phyloP scores from a whole-genome alignment of 805 yeast species.

The Suhomyces tanzawaensis region DNA sequence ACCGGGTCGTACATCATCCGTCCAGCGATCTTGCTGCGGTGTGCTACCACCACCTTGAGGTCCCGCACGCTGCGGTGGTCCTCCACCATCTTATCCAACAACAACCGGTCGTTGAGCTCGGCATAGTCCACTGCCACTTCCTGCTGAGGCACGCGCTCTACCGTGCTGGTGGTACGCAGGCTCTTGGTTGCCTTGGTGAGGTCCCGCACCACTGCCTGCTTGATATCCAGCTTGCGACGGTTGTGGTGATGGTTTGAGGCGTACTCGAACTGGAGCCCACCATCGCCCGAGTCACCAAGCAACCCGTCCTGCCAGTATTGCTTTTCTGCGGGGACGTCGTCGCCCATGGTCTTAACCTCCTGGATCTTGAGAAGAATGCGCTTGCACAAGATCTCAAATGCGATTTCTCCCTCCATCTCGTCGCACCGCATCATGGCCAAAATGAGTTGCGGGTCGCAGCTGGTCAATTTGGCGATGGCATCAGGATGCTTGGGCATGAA shows the following conservation, averaged over 20 bases:
- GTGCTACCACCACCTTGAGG: slow-evolving; percentile 12
- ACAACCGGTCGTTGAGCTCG: slow-evolving; percentile 7
- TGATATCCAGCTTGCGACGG: not conserved
- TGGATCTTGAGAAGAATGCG: slow-evolving; percentile 13
- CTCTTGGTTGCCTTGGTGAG: not conserved
- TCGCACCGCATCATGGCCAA: slow-evolving; percentile 11
- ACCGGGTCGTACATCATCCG: slow-evolving; percentile 5
- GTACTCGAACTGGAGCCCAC: not conserved
- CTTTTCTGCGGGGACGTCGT: not conserved
- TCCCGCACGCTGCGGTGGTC: slow-evolving; percentile 5
- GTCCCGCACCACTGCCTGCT: not conserved
- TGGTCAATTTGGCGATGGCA: slow-evolving; percentile 5
- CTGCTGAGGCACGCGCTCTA: slow-evolving; percentile 2
- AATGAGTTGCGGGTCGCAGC: slow-evolving; percentile 4
- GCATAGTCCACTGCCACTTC: slow-evolving; percentile 8
- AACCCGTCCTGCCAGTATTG: slow-evolving; percentile 6
- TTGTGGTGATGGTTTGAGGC: not conserved
- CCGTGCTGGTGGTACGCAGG: not conserved
- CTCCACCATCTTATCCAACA: slow-evolving; percentile 9
- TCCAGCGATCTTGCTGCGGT: slow-evolving; percentile 10
- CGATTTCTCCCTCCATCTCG: slow-evolving; percentile 13
- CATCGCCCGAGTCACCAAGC: not conserved
- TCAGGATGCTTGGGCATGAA: slow-evolving; percentile 9
- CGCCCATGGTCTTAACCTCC: slow-evolving; percentile 6
- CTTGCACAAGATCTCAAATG: slow-evolving; percentile 14